Evolutionary conservation across 805 yeast genomes (phyloP).

Genomic region (Brettanomyces sp.): DNA sequence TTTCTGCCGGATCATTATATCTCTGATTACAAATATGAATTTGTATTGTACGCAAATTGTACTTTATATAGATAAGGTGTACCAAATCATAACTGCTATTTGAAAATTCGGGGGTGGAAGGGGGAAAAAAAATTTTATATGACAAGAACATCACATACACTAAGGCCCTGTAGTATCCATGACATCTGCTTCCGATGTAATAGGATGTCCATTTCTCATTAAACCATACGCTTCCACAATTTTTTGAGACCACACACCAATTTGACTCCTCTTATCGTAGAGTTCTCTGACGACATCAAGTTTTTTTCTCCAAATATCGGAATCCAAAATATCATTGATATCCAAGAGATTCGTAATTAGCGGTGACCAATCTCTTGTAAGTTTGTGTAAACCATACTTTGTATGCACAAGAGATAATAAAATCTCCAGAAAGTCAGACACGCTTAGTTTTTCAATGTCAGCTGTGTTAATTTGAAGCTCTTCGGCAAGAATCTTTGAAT

Average conservation of each 20-base stretch:
- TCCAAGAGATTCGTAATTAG: conserved; percentile 20
- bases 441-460: conserved; percentile 15
- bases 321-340: conserved; percentile 9
- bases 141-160: background rate
- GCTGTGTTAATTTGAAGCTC: conserved; percentile 10
- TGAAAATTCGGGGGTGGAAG: no score
- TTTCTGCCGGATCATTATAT: conserved; percentile 92
- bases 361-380: conserved; percentile 21
- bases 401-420: conserved; percentile 13
- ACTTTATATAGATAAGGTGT: background rate
- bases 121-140: background rate
- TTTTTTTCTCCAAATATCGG: conserved; percentile 15
- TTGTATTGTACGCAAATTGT: background rate
- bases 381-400: conserved; percentile 14
- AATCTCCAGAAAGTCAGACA: conserved; percentile 16
- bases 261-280: conserved; percentile 4
- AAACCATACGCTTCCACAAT: conserved; percentile 7
- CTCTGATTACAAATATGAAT: conserved; percentile 24
- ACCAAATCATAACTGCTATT: no score
- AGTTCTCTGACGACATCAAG: conserved; percentile 11
- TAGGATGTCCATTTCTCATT: conserved; percentile 15
- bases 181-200: conserved; percentile 13
- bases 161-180: conserved; percentile 12
- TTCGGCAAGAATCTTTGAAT: conserved; percentile 10
- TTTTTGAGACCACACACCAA: conserved; percentile 17